These are phyloP conservation scores for Cystofilobasidium ferigula DNA, from an alignment of 768 basidiomycete species.

Conservation along the genomic window DNA sequence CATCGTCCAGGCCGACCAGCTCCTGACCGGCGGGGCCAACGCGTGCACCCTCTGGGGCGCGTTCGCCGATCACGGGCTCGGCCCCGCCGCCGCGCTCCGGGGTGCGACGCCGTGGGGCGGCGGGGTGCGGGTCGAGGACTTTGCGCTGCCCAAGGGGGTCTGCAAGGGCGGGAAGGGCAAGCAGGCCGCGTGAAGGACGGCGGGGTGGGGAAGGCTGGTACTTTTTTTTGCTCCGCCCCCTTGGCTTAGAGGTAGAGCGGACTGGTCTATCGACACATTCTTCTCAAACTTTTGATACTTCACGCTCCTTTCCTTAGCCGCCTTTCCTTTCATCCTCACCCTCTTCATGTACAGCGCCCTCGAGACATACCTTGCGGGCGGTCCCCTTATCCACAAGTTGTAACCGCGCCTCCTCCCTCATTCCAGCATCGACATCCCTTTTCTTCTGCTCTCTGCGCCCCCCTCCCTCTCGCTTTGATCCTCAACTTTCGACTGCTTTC, in stretches of 20 bases:
- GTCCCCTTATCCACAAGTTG: background rate
- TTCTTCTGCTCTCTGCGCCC: background rate
- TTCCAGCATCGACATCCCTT: background rate
- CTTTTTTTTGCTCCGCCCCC: too few species aligned
- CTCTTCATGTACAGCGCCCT: background rate
- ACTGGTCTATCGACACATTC: too few species aligned
- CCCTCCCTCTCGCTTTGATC: background rate
- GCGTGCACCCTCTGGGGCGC: slow-evolving; percentile 73
- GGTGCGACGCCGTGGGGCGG: slow-evolving; percentile 87
- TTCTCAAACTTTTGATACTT: too few species aligned
- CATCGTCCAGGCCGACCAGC: slow-evolving; percentile 78
- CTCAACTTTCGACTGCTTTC: too few species aligned
- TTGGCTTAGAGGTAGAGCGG: too few species aligned
- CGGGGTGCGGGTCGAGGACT: slow-evolving; percentile 59
- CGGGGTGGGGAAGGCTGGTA: too few species aligned
- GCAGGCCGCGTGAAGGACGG: background rate
- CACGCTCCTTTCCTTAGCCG: background rate
- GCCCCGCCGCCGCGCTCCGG: slow-evolving; percentile 51
- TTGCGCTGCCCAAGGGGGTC: slow-evolving; percentile 39
- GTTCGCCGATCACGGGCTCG: slow-evolving; percentile 67
- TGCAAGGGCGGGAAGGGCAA: slow-evolving; percentile 34
- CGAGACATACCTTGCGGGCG: background rate
- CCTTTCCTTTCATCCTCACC: background rate
- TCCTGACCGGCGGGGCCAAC: slow-evolving; percentile 89
- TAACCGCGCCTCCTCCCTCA: too few species aligned